Evolutionary conservation across 768 basidiomycete species (phyloP).

Genomic region (Amanita rubescens): DNA sequence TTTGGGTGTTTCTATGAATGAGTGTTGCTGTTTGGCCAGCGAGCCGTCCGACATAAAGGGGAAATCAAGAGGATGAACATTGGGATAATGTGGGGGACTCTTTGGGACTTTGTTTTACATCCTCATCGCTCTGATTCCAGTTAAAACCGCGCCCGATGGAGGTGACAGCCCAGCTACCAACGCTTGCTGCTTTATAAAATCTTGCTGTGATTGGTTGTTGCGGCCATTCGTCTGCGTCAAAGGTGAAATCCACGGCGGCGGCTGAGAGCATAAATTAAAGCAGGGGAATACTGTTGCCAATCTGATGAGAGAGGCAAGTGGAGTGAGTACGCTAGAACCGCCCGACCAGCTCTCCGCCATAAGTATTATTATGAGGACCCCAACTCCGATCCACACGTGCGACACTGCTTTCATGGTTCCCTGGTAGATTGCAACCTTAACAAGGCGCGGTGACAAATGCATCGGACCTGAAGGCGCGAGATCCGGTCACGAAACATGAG

Average conservation of each 20-base stretch:
- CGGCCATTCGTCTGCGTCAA: conserved; percentile 70
- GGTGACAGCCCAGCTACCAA: conserved; percentile 81
- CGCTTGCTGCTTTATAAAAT: conserved; percentile 57
- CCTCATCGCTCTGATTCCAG: conserved; percentile 47
- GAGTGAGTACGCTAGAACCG: background rate
- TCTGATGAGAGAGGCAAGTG: background rate
- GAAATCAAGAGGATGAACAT: conserved; percentile 13
- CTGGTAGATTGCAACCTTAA: background rate
- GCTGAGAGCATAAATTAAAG: conserved; percentile 49
- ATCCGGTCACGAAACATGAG: background rate
- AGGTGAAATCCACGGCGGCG: conserved; percentile 49
- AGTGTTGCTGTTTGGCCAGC: conserved; percentile 30
- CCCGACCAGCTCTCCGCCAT: background rate
- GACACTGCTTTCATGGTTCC: background rate
- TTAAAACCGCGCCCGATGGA: conserved; percentile 78
- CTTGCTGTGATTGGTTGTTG: conserved; percentile 37
- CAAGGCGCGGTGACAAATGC: background rate
- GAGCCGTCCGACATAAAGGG: conserved; percentile 16
- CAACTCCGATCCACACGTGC: conserved; percentile 8
- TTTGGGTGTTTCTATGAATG: conserved; percentile 27
- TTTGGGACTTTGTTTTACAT: conserved; percentile 12
- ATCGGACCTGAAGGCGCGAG: background rate
- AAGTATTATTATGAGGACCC: conserved; percentile 5
- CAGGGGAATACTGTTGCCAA: background rate
- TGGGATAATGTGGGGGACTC: conserved; percentile 9